Base-by-base conservation (phyloP, 306 rosid species). In the Castanea mollissima region DNA sequence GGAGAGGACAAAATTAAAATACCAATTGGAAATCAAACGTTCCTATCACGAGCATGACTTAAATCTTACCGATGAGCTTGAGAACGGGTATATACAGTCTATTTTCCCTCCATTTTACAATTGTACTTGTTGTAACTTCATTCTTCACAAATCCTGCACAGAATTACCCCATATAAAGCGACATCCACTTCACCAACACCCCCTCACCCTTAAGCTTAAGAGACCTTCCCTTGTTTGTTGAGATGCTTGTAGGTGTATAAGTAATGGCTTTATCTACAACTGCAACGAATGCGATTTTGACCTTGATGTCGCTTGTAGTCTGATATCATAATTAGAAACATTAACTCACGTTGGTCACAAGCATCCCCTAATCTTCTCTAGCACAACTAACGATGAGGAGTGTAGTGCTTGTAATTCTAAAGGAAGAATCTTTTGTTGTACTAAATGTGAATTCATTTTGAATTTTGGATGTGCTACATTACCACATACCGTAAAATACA, bases 201-300 rank as follows among this genome's bases (percentile, higher is more conserved):
- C n/a, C 1, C 34, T 32, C 27, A 32, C 9, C 0, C 5, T 0
- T 6, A 3, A 0, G 4, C 32, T 31, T 2, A 31, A 2, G 4
- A 31, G 32, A 31, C 4, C 32, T 60, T 25, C 27, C 27, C 27
- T 25, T 25, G 27, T 25, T 25, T 1, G 27, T 1, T 0, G 0
- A 0, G 9, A 8, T 2, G 1, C 0, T 0, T 63, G n/a, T 14
- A 7, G 0, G 2, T 41, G 2, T 41, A 0, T 7, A 41, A 41
- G 49, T 8, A 29, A 5, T 14, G 41, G 69, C n/a, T 63, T 27
- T 34, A 5, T 1, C 3, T 63, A 29, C 27, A 1, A 0, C 31
- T 63, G 69, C 31, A 1, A 5, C 0, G 3, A 63, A 63, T 14
- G 41, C 0, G 0, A 2, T 0, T 63, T 63, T 1, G 11, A 14